phyloP scores from a whole-genome alignment of 2,329 filamentous ascomycete genomes.

The Ascosphaera pollenicola region DNA sequence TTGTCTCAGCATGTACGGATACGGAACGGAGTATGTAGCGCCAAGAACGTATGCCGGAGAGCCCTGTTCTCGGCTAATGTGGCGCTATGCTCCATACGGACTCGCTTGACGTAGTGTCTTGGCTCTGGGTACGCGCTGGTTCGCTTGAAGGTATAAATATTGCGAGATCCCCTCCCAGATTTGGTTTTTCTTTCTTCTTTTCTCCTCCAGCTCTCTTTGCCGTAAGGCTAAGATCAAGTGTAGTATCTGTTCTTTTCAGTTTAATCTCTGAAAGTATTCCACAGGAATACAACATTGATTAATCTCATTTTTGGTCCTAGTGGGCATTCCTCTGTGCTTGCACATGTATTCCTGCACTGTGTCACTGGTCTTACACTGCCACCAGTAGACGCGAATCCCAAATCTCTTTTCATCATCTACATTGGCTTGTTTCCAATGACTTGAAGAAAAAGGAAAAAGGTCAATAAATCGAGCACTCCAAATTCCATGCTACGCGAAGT shows the following conservation, averaged over 20 bases:
- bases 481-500: too few species aligned
- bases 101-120: too few species aligned
- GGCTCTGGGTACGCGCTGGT: conserved; percentile 2
- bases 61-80: too few species aligned
- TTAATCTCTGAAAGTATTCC: conserved; percentile 79
- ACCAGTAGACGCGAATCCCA: conserved; percentile 43
- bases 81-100: too few species aligned
- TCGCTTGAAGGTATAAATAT: conserved; percentile 15
- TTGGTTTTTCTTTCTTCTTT: conserved; percentile 19
- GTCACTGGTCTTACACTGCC: conserved; percentile 57
- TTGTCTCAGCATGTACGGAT: too few species aligned
- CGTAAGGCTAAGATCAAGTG: conserved; percentile 69
- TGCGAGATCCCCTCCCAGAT: conserved; percentile 6
- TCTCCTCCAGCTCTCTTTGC: conserved; percentile 29
- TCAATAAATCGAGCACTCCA: too few species aligned
- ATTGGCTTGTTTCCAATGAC: conserved; percentile 26
- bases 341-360: conserved; percentile 42
- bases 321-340: conserved; percentile 46
- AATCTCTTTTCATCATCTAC: conserved; percentile 36
- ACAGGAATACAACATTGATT: conserved; percentile 53
- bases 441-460: conserved; percentile 37
- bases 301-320: conserved; percentile 52
- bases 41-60: too few species aligned
- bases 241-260: conserved; percentile 96
- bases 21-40: too few species aligned